Conservation (phyloP, 495 filamentous ascomycete genomes). For the Hypoxylon fuscum region DNA sequence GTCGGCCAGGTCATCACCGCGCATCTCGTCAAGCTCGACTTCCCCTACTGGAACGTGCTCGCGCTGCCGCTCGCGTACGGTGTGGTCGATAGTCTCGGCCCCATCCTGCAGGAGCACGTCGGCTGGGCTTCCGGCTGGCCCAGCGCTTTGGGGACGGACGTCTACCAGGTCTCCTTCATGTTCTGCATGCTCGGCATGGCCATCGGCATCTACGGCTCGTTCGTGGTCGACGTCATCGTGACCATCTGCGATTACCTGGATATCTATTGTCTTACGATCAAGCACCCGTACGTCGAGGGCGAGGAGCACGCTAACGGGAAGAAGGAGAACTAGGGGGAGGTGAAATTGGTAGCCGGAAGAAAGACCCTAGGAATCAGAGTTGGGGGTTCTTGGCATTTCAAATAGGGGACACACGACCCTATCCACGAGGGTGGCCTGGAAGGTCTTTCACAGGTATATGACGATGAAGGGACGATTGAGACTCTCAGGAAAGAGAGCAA, state of each 20-base stretch:
- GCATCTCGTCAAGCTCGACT: conserved; percentile 83
- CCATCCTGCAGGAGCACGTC: conserved; percentile 63
- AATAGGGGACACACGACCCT: no score
- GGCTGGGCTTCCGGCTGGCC: conserved; percentile 75
- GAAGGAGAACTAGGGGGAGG: conserved; percentile 40
- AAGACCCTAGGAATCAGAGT: neutral
- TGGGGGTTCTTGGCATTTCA: neutral
- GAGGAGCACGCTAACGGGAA: conserved; percentile 46
- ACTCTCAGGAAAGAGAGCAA: no score
- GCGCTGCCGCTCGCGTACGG: conserved; percentile 72
- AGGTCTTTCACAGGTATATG: no score
- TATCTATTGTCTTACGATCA: conserved; percentile 98
- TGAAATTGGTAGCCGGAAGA: neutral
- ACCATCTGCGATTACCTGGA: conserved; percentile 98
- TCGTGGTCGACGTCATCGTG: conserved; percentile 93
- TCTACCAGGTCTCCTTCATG: conserved; percentile 85
- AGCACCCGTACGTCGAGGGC: conserved; percentile 69
- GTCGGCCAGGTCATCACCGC: conserved; percentile 96
- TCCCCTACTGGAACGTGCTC: conserved; percentile 88
- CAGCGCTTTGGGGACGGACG: conserved; percentile 73
- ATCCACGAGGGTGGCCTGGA: no score
- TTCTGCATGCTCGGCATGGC: conserved; percentile 83
- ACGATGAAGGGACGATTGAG: no score
- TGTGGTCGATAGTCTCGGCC: conserved; percentile 80
- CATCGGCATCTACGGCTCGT: conserved; percentile 91